Evolutionary conservation across 129 eudicot species (phyloP), one percentile per base, ranked within the genome.

Genomic region (Tagetes erecta): DNA sequence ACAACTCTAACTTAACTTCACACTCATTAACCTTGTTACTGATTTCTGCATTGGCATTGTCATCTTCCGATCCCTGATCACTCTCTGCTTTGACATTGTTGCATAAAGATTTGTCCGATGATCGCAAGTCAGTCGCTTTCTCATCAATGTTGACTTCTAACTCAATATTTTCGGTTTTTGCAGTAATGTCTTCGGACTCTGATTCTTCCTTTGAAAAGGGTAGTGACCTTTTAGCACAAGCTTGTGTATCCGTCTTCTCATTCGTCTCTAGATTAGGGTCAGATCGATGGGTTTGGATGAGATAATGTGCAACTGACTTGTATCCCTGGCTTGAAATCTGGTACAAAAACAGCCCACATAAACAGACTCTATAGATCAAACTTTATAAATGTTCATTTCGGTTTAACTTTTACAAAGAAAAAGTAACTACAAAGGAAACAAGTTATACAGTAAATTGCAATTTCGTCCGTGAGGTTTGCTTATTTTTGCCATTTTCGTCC

Each of bases 221-320:
- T 41, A 89, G 80, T 4, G 92, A 82, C 78, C 89, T 84, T 80
- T 87, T 90, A 7, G 88, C 86, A 52, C 84, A 83, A 33, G 72
- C 65, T 3, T 80, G 89, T 42, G 63, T 57, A 31, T 62, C 45
- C 1, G 63, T n/a, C 71, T 70, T 66, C 20, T 20, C 62, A 45
- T 62, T 59, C 39, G 72, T 64, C 78, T 76, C 92, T 11, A 81
- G 36, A 47, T 52, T 73, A 3, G 84, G 50, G 1, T 78, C 82
- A 31, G 81, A 52, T 4, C 86, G 76, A 55, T 77, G 75, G 40
- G 97, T 90, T 78, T 86, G 89, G 71, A 94, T 79, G 81, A 94
- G 96, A 88, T 84, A 94, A 81, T 94, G 98, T 39, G 98, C 98
- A 68, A 94, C 98, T 37, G 98, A 94, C 69, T 90, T 94, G 87